phyloP scores from a whole-genome alignment of 1,284 basidiomycete species.

The Ganoderma boninense region DNA sequence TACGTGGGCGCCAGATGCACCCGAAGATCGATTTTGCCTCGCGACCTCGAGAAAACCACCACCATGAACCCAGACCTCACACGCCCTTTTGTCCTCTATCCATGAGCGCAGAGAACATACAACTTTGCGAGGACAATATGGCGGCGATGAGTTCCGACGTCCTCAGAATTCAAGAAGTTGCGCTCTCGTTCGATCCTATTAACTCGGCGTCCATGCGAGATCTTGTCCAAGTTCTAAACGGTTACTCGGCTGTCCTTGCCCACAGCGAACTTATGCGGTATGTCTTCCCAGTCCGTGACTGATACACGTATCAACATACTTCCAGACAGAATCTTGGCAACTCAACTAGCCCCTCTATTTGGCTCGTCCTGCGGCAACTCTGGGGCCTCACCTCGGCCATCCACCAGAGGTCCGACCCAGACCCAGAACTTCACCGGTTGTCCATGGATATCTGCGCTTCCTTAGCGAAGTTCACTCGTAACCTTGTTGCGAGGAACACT shows the following conservation, averaged over 20 bases:
- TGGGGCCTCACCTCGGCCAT: conserved; percentile 64
- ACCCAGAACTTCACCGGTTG: conserved; percentile 36
- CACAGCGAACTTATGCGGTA: conserved; percentile 55
- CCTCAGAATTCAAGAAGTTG: conserved; percentile 17
- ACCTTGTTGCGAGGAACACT: conserved; percentile 73
- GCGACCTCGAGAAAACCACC: neutral
- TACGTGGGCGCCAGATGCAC: too few relatives aligned
- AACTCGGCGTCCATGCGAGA: conserved; percentile 19
- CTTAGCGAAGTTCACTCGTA: conserved; percentile 79
- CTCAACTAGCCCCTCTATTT: conserved; percentile 53
- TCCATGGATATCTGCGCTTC: conserved; percentile 52
- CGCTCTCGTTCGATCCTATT: conserved; percentile 22
- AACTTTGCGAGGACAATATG: neutral
- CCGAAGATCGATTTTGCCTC: neutral
- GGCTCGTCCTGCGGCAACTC: conserved; percentile 58
- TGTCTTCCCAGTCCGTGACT: neutral
- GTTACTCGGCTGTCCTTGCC: conserved; percentile 55
- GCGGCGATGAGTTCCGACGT: conserved; percentile 4
- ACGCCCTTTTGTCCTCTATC: neutral
- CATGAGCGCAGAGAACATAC: neutral
- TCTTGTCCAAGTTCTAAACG: conserved; percentile 51
- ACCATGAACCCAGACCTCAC: conserved; percentile 1
- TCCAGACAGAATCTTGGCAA: conserved; percentile 55
- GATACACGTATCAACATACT: conserved; percentile 6
- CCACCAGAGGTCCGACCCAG: conserved; percentile 45